Conservation (phyloP, 2,329 filamentous ascomycete species). For the Alternaria metachromatica region DNA sequence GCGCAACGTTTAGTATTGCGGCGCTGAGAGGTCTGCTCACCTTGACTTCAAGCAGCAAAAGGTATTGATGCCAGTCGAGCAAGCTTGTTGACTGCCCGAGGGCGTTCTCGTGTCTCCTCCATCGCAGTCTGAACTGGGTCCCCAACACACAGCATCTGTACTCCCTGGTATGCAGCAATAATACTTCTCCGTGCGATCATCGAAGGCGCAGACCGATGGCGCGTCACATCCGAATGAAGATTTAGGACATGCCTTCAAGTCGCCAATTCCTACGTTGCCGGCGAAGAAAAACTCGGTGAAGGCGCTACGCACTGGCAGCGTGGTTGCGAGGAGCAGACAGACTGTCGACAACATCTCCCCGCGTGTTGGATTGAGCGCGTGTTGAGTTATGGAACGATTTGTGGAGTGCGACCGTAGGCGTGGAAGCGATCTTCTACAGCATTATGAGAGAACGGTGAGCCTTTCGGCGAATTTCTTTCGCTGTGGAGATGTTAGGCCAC, state of each 20-base stretch:
- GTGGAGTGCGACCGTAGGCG: not conserved
- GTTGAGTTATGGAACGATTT: not conserved
- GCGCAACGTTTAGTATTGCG: not conserved
- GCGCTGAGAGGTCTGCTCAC: conserved; percentile 1
- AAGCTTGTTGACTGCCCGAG: conserved; percentile 12
- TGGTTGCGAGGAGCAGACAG: not conserved
- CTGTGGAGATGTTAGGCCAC: not conserved
- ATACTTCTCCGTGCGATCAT: conserved; percentile 16
- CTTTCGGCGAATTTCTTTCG: not conserved
- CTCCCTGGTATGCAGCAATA: conserved; percentile 28
- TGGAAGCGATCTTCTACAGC: not conserved
- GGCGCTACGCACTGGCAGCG: not conserved
- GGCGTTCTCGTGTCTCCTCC: conserved; percentile 10
- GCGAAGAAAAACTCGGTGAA: conserved; percentile 27
- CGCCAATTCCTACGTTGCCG: conserved; percentile 5
- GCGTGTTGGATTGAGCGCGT: not conserved
- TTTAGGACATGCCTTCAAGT: conserved; percentile 6
- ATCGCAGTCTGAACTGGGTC: conserved; percentile 7
- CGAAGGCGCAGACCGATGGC: conserved; percentile 24
- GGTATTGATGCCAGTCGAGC: conserved; percentile 8
- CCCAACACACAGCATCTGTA: conserved; percentile 25
- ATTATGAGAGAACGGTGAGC: not conserved
- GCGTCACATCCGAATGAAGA: conserved; percentile 17
- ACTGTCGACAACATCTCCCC: not conserved
- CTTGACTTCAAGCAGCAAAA: conserved; percentile 25